These are phyloP conservation scores for Macrolepiota dolichaula DNA, from an alignment of 768 basidiomycete genomes.

Conservation along the genomic window DNA sequence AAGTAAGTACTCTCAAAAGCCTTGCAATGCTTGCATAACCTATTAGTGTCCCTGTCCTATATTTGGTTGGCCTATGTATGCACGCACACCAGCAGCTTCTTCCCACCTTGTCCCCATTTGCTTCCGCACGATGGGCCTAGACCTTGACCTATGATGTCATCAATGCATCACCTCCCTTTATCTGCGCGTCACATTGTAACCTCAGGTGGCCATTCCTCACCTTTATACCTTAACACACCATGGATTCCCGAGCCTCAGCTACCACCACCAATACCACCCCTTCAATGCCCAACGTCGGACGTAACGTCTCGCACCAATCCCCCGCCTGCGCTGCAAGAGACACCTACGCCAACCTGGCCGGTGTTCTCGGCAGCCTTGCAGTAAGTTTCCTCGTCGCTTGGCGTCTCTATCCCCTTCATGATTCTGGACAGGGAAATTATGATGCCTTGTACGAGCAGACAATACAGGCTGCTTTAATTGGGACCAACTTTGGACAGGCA, in stretches of 20 bases:
- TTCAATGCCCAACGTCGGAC: not conserved
- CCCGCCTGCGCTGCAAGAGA: not conserved
- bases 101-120: no score
- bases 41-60: no score
- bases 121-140: no score
- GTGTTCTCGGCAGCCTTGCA: constrained; percentile 11
- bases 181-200: not conserved
- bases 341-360: constrained; percentile 5
- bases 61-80: no score
- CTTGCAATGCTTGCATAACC: no score
- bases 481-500: constrained; percentile 34
- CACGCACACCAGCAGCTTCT: no score
- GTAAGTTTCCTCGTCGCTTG: not conserved
- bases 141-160: not conserved
- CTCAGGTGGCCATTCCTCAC: not conserved
- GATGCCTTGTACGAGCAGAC: constrained; percentile 44
- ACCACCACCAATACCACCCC: not conserved
- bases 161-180: not conserved
- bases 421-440: constrained; percentile 33
- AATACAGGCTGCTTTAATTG: constrained; percentile 36
- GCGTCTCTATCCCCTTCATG: not conserved
- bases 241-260: not conserved
- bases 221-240: not conserved
- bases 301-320: not conserved
- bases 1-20: no score